Conservation (phyloP, 768 basidiomycete species). For the Kwoniella shandongensis region DNA sequence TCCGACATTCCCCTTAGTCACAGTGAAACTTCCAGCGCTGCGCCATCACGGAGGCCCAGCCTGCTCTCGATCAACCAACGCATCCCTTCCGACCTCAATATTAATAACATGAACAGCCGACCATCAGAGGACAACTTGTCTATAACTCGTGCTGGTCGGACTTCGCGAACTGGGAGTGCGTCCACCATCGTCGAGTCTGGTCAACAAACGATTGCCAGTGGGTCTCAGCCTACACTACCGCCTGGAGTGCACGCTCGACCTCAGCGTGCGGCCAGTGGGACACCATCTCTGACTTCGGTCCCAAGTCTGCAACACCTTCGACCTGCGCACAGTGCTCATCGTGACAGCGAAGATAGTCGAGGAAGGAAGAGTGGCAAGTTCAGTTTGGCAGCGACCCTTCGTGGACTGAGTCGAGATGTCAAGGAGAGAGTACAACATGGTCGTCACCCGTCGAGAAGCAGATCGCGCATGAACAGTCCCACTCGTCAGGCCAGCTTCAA, state of each 20-base stretch:
- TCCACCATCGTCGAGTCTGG: conserved; percentile 34
- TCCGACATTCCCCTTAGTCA: conserved; percentile 4
- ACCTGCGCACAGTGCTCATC: neutral
- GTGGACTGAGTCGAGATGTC: conserved; percentile 48
- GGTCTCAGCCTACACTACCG: conserved; percentile 8
- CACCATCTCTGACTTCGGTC: conserved; percentile 5
- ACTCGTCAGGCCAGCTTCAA: conserved; percentile 4
- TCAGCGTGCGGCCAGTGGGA: conserved; percentile 17
- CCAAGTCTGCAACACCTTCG: conserved; percentile 21
- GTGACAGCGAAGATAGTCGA: conserved; percentile 25
- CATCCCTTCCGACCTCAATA: conserved; percentile 1
- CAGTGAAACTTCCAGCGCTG: conserved; percentile 1
- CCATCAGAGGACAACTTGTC: conserved; percentile 12
- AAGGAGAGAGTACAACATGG: conserved; percentile 38
- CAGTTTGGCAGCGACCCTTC: conserved; percentile 43
- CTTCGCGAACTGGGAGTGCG: conserved; percentile 20
- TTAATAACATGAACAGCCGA: conserved; percentile 1
- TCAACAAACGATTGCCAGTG: neutral
- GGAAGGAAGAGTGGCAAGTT: conserved; percentile 40
- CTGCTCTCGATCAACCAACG: conserved; percentile 4
- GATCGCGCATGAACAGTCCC: conserved; percentile 17
- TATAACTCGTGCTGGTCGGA: conserved; percentile 24
- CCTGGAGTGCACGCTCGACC: conserved; percentile 1
- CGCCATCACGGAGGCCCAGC: conserved; percentile 11
- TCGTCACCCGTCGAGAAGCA: conserved; percentile 24